phyloP scores from a whole-genome alignment of 1,284 basidiomycete genomes.

The Singerocomus inundabilis region DNA sequence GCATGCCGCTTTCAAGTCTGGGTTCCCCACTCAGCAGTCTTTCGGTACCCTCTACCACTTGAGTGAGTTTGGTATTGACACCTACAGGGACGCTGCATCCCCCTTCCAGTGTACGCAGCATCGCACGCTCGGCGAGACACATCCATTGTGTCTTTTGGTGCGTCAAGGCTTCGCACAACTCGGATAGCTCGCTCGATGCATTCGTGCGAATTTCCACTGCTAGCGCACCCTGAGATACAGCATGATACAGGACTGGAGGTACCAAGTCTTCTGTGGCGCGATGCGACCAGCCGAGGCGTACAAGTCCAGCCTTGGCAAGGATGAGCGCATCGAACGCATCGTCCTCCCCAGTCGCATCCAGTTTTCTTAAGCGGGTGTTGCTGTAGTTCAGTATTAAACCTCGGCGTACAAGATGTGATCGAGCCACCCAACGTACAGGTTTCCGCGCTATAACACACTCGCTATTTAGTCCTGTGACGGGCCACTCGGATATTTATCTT shows the following conservation, averaged over 20 bases:
- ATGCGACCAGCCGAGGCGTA: slow-evolving; percentile 76
- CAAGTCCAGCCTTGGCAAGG: slow-evolving; percentile 91
- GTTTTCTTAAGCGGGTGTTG: slow-evolving; percentile 87
- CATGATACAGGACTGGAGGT: slow-evolving; percentile 79
- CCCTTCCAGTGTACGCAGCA: slow-evolving; percentile 87
- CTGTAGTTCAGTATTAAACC: slow-evolving; percentile 38
- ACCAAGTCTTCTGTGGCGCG: slow-evolving; percentile 79
- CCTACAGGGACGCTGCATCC: slow-evolving; percentile 99
- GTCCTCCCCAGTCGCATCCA: slow-evolving; percentile 70
- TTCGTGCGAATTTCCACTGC: slow-evolving; percentile 83
- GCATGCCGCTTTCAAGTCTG: slow-evolving; percentile 32
- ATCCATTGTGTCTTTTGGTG: slow-evolving; percentile 77
- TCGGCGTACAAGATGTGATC: not conserved
- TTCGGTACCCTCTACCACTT: slow-evolving; percentile 23
- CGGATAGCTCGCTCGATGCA: slow-evolving; percentile 58
- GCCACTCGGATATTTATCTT: not conserved
- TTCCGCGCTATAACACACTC: slow-evolving; percentile 58
- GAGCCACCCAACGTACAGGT: slow-evolving; percentile 51
- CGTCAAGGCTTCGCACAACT: slow-evolving; percentile 65
- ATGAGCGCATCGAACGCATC: slow-evolving; percentile 89
- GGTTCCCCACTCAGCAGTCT: slow-evolving; percentile 30
- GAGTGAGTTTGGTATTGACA: slow-evolving; percentile 54
- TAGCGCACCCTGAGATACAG: slow-evolving; percentile 94
- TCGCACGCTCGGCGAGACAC: slow-evolving; percentile 83
- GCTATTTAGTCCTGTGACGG: slow-evolving; percentile 5